Evolutionary conservation across 306 rosid species (phyloP).

Genomic region (Glycyrrhiza uralensis): DNA sequence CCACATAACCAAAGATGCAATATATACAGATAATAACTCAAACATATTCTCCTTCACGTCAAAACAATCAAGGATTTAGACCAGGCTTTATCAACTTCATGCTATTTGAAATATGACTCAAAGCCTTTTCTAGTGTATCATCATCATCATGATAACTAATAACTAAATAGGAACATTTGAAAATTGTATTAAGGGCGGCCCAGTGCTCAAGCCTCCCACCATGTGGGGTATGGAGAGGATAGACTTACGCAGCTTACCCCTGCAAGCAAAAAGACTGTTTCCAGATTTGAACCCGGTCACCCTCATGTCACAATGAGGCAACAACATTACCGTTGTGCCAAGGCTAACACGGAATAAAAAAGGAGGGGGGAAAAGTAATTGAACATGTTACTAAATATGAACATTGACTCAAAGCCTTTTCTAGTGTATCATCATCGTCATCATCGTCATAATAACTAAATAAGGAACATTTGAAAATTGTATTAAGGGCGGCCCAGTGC

Average conservation of each 20-base stretch:
- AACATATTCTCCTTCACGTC: neutral
- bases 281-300: too few relatives aligned
- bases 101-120: neutral
- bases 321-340: too few relatives aligned
- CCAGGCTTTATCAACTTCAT: neutral
- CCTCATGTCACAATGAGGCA: too few relatives aligned
- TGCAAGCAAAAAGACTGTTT: too few relatives aligned
- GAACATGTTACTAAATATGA: constrained; percentile 29
- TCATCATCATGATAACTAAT: too few relatives aligned
- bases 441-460: neutral
- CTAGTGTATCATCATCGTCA: neutral
- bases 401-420: too few relatives aligned
- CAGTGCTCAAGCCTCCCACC: too few relatives aligned
- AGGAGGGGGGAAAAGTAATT: neutral
- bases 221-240: too few relatives aligned
- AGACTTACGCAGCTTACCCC: too few relatives aligned
- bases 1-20: neutral
- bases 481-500: too few relatives aligned
- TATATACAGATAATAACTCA: neutral
- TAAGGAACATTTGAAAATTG: neutral
- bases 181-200: neutral
- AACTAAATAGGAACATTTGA: neutral
- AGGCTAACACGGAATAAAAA: too few relatives aligned
- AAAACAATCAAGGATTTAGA: neutral
- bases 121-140: neutral